These are phyloP conservation scores for Trifolium repens DNA, from an alignment of 306 rosid species.

Conservation along the genomic window DNA sequence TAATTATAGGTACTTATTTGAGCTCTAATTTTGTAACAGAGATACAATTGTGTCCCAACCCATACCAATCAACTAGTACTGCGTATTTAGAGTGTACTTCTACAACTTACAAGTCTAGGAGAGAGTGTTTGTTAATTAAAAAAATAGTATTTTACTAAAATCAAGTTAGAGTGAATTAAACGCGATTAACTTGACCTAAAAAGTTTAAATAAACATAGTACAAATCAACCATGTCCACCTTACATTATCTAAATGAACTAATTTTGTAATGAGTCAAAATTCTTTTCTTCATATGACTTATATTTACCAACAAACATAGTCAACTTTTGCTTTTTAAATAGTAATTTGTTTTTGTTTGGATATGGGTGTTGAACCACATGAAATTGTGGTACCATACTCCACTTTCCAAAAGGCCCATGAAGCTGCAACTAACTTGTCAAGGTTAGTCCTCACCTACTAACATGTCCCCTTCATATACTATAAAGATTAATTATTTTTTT, in stretches of 20 bases:
- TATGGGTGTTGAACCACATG: conserved; percentile 45
- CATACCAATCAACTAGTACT: no score
- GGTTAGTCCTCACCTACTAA: conserved; percentile 56
- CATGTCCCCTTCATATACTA: conserved; percentile 28
- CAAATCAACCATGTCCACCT: not conserved
- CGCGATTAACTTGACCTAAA: not conserved
- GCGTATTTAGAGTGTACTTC: no score
- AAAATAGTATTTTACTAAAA: not conserved
- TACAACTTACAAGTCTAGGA: no score
- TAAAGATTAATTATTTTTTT: no score
- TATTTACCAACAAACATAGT: conserved; percentile 12
- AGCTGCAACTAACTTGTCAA: conserved; percentile 38
- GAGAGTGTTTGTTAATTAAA: not conserved
- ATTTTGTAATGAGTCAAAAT: conserved; percentile 15
- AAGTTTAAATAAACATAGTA: not conserved
- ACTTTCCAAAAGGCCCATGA: not conserved
- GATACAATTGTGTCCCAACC: no score
- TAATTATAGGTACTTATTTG: no score
- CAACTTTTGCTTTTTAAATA: not conserved
- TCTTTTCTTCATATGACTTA: not conserved
- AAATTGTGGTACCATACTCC: conserved; percentile 31
- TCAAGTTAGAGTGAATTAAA: not conserved
- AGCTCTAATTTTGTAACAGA: no score
- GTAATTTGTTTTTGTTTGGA: conserved; percentile 20
- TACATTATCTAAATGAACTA: not conserved